Base-by-base conservation (phyloP, 805 yeast genomes). In the Tetrapisispora namnaoensis region DNA sequence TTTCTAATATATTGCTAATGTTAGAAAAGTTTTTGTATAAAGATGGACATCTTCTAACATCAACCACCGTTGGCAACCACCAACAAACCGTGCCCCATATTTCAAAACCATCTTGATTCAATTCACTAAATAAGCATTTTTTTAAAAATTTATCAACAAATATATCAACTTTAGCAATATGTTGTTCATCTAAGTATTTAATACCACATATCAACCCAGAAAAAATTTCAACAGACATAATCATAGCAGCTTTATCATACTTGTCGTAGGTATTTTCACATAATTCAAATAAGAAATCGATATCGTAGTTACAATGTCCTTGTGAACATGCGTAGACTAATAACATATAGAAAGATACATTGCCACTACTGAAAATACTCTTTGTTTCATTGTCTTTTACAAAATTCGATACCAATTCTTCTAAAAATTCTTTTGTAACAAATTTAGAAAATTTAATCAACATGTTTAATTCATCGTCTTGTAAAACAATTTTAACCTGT, bases 11-110 rank as follows among this genome's bases (percentile, higher is more conserved):
- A 14, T 53, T 59, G 4, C 71, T 64, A 47, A 81, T 74, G 30
- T 73, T 66, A 27, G 74, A 63, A 13, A 84, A 65, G 7, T 68
- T 66, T 37, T 68, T 60, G 27, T 72, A 63, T 2, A 83, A 60
- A 14, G 72, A 72, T 14, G 83, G 80, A 47, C 77, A 74, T 49
- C 95, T 73, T 58, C 95, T 75, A 46, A 72, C 53, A 61, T 85
- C 93, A 42, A 79, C 70, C 55, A 77, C 82, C 0, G 78, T 63
- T 0, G 87, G 83, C 1, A 79, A 60, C 83, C 86, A 83, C 82
- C 86, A 82, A 3, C 82, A 70, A 47, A 86, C 76, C 0, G 86
- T 74, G 34, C 72, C 72, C 96, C 96, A 91, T 39, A 85, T 78
- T 20, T 73, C 76, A 32, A 74, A 64, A 2, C 80, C 82, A 22